A percentile compares a stretch with the other conserved stretches of the same genome.
phyloP scores from a whole-genome alignment of 78 protist genomes.

The Trichosphaerium sp. region DNA sequence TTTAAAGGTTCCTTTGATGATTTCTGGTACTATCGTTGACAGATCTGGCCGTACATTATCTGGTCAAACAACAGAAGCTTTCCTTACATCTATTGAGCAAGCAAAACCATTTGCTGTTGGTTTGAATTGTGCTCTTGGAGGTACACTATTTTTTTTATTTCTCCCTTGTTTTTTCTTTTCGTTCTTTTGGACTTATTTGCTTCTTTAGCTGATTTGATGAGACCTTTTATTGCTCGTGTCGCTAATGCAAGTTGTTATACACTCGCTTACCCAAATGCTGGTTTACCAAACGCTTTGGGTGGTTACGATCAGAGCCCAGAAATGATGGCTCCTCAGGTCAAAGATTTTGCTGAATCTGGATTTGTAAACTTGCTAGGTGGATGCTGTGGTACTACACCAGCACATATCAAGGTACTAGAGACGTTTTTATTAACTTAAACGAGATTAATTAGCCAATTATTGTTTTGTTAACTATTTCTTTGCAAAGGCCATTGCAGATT shows the following conservation, averaged over 20 bases:
- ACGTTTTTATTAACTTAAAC: neutral
- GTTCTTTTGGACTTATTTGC: too few relatives aligned
- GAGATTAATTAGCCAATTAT: neutral
- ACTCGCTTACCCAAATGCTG: conserved; percentile 90
- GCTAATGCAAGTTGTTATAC: conserved; percentile 16
- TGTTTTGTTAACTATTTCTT: neutral
- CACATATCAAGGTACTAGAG: conserved; percentile 68
- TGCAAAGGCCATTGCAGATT: too few relatives aligned
- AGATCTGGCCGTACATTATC: conserved; percentile 88
- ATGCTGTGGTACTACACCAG: conserved; percentile 96
- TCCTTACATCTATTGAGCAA: conserved; percentile 63
- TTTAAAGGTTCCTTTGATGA: conserved; percentile 11
- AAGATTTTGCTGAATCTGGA: conserved; percentile 65
- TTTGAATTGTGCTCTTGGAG: conserved; percentile 96
- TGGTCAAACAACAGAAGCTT: conserved; percentile 95
- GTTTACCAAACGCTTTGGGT: conserved; percentile 93
- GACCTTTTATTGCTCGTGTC: conserved; percentile 66
- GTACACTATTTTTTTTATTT: too few relatives aligned
- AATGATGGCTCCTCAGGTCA: conserved; percentile 45
- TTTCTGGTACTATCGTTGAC: conserved; percentile 94
- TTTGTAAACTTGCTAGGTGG: conserved; percentile 90
- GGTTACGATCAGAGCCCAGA: conserved; percentile 89
- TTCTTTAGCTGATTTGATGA: conserved; percentile 85
- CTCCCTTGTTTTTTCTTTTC: too few relatives aligned
- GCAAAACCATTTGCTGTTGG: conserved; percentile 64